These are phyloP conservation scores for Talaromyces verruculosus DNA, from an alignment of 2,329 filamentous ascomycete genomes.

Conservation along the genomic window DNA sequence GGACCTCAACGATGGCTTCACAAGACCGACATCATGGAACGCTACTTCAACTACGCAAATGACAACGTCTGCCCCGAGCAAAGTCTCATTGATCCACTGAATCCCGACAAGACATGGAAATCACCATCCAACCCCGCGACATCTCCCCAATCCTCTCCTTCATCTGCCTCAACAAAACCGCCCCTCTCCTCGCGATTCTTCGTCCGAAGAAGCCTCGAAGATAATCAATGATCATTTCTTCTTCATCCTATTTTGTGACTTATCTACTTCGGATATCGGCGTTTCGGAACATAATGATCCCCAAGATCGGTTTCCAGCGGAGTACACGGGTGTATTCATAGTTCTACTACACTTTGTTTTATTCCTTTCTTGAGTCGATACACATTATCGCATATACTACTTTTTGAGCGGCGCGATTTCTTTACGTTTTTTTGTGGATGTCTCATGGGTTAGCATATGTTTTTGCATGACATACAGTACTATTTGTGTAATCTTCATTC, in stretches of 20 bases:
- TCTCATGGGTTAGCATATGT: conserved; percentile 1
- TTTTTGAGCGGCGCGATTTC: conserved; percentile 9
- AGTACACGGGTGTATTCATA: conserved; percentile 13
- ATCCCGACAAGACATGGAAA: conserved; percentile 13
- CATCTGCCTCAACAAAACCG: neutral
- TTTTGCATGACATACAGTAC: neutral
- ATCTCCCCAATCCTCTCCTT: neutral
- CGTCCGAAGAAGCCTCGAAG: neutral
- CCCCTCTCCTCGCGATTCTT: conserved; percentile 4
- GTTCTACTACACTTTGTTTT: neutral
- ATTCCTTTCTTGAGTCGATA: neutral
- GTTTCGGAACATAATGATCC: conserved; percentile 11
- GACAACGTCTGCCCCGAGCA: conserved; percentile 18
- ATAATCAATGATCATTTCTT: neutral
- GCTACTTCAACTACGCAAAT: conserved; percentile 22
- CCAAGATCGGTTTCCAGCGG: conserved; percentile 7
- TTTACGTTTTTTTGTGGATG: conserved; percentile 2
- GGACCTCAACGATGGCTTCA: conserved; percentile 18
- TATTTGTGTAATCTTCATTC: neutral
- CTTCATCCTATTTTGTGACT: neutral
- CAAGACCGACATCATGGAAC: conserved; percentile 21
- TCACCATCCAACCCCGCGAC: neutral
- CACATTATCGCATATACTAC: neutral
- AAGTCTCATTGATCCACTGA: conserved; percentile 18
- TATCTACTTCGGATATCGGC: neutral